Conservation (phyloP, 257 asterid genomes). For the Paulownia fortunei region DNA sequence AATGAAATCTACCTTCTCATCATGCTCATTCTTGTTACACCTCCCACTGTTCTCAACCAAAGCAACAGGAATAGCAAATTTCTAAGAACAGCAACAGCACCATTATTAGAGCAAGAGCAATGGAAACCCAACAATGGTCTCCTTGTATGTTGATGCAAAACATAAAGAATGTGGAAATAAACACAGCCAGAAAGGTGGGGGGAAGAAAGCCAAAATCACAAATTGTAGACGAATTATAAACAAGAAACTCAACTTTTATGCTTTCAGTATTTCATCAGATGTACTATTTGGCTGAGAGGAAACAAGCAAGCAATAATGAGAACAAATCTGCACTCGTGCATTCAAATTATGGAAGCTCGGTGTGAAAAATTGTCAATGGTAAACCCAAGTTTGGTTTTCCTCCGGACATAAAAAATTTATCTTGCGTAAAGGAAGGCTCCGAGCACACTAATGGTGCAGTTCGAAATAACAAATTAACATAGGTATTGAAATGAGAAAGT, state of each 20-base stretch:
- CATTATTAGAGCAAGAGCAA: slow-evolving; percentile 22
- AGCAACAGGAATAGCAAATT: slow-evolving; percentile 68
- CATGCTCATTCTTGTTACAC: slow-evolving; percentile 86
- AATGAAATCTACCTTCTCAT: slow-evolving; percentile 73
- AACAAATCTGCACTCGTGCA: background rate
- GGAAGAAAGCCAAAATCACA: background rate
- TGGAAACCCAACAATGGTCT: slow-evolving; percentile 8
- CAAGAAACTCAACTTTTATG: background rate
- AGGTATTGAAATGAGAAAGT: background rate
- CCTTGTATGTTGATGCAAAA: background rate
- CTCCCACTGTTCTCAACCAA: slow-evolving; percentile 98
- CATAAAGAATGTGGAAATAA: background rate
- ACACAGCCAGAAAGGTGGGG: background rate
- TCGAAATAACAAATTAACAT: background rate
- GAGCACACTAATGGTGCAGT: background rate
- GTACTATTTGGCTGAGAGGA: background rate
- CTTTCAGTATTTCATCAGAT: background rate
- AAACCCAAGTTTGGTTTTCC: background rate
- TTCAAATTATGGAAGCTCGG: background rate
- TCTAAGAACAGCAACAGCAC: slow-evolving; percentile 48
- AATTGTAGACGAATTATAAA: background rate
- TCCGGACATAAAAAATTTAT: background rate
- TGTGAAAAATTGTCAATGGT: background rate
- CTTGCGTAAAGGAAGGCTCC: background rate
- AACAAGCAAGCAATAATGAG: background rate